Evolutionary conservation across 2,329 filamentous ascomycete genomes (phyloP), one percentile per base, ranked within the genome.

Genomic region (Trichoderma cornu-damae): DNA sequence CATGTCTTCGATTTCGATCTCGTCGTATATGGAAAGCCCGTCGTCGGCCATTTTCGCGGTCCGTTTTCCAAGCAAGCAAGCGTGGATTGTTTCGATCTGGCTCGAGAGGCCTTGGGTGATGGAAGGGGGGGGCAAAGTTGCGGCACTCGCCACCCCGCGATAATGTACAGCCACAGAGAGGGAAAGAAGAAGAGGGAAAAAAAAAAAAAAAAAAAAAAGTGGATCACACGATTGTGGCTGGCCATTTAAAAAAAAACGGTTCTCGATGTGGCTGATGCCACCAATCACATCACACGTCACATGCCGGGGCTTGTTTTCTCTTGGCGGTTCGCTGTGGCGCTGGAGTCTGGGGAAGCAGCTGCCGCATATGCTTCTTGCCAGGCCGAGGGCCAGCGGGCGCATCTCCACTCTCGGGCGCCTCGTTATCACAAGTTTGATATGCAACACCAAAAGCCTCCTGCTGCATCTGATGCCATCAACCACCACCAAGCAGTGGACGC

Each of bases 1-100:
- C 91, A 96, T 96, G 75, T 99, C 94, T 73, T 97, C 93, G 77
- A 97, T 96, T 72, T 97, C 93, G 73, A 97, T 93, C 74, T 96
- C 93, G 69, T 97, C 93, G 78, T 96, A 97, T 71, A 96, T 89
- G 64, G 87, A 85, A 58, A 87, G 73, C 32, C 77, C 76, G 62
- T 87, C 82, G 69, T 86, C 84, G 34, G 84, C 79, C 83, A 86
- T 86, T 57, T 64, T 75, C 56, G 43, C 26, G 22, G 28, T 30
- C n/a, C n/a, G n/a, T 43, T 16, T n/a, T 28, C 4, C 28, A 20
- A 3, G 22, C n/a, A n/a, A n/a, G n/a, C n/a, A 42, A 24, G 6
- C n/a, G 26, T n/a, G 22, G 20, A 18, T 38, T n/a, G 8, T n/a
- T n/a, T 11, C 28, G 40, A 8, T 20, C 3, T 34, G n/a, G 22